Base-by-base conservation (phyloP, 257 asterid species). In the Solanum etuberosum region DNA sequence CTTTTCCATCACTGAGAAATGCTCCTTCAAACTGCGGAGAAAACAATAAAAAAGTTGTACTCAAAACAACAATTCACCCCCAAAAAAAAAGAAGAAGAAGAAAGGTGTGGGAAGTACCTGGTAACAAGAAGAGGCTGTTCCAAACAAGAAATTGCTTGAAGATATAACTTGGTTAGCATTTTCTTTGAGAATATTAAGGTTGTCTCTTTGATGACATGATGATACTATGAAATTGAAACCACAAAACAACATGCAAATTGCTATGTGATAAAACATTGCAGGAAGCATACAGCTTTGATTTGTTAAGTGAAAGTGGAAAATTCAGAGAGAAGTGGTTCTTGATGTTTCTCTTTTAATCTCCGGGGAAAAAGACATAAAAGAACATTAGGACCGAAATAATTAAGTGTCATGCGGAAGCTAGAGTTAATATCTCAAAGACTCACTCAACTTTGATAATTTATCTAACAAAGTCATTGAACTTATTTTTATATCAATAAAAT, bases 61-160 rank as follows among this genome's bases (percentile, higher is more conserved):
- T 84, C 13, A 37, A 38, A 32, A 42, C 57, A 76, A 38, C 1
- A 23, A 38, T 12, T 6, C 83, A 38, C 14, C 4, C 15, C 61
- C 7, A n/a, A 61, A 20, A n/a, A 5, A 23, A 42, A 0, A 42
- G 0, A 43, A 43, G n/a, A n/a, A n/a, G n/a, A n/a, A n/a, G n/a
- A n/a, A n/a, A n/a, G n/a, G 29, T 25, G 13, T 6, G 5, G 6
- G 14, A 25, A 9, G 10, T 68, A 94, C 95, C 93, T 93, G 97
- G 87, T 94, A 94, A 42, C 90, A 91, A 77, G 97, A 93, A 61
- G 95, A 92, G 32, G 97, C 93, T 57, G 97, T 90, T 83, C 97
- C 95, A 37, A 91, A 91, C 40, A 91, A 87, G 91, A 94, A 91
- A 31, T 85, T 87, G 67, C 71, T 87, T 12, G 93, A 92, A 83